phyloP scores from a whole-genome alignment of 441 rosid species.

The Pelargonium australe region DNA sequence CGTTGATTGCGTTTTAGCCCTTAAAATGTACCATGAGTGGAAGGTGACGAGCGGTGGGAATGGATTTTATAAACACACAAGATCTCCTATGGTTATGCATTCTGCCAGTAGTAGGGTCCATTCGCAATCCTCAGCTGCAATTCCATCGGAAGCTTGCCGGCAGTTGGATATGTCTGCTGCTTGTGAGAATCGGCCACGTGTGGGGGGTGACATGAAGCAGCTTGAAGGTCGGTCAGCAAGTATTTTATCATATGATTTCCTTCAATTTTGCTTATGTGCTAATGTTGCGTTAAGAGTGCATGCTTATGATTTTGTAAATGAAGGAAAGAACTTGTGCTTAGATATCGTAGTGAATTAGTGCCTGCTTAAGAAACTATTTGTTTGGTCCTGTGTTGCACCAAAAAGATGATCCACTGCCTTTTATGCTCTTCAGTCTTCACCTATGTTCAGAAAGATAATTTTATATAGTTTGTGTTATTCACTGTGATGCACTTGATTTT shows the following conservation, averaged over 20 bases:
- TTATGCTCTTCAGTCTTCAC: too few species aligned
- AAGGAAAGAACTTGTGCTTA: too few species aligned
- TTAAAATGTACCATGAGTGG: conserved; percentile 58
- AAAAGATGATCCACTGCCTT: too few species aligned
- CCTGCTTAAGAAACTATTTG: neutral
- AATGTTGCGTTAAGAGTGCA: too few species aligned
- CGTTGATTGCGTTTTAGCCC: conserved; percentile 78
- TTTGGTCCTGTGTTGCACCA: neutral
- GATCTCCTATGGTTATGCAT: conserved; percentile 52
- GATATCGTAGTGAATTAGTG: too few species aligned
- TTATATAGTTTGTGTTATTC: conserved; percentile 1
- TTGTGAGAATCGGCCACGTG: conserved; percentile 30
- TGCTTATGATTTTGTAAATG: too few species aligned
- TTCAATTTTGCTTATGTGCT: neutral
- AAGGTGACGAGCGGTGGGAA: conserved; percentile 50
- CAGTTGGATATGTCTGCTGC: conserved; percentile 44
- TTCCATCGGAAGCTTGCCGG: conserved; percentile 40
- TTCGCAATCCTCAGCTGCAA: conserved; percentile 26
- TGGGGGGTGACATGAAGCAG: conserved; percentile 33
- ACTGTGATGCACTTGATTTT: conserved; percentile 15
- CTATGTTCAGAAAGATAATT: neutral
- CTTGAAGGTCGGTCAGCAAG: conserved; percentile 36
- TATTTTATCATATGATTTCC: conserved; percentile 12
- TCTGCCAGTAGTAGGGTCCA: conserved; percentile 38
- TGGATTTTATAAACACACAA: conserved; percentile 49